Base-by-base conservation (phyloP, 2,329 filamentous ascomycete genomes). In the Sporothrix inflata region DNA sequence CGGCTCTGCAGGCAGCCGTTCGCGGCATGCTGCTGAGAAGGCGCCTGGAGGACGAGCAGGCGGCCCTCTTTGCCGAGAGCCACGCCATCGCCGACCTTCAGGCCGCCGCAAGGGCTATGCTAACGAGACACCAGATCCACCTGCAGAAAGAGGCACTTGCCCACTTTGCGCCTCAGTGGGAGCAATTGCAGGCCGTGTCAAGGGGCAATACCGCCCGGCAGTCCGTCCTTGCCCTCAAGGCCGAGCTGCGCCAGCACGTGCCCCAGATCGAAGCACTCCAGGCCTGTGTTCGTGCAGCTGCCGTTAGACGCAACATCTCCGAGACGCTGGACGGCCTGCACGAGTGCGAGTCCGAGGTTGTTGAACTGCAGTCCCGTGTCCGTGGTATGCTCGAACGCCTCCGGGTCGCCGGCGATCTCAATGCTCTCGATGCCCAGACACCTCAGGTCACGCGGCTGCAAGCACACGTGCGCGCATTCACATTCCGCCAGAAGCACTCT, bases 21-120 rank as follows among this genome's bases (percentile, higher is more conserved):
- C 87, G 92, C 73, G 92, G 92, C 77, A 87, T 89, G 82, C 80
- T 93, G 73, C 80, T 89, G 74, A 86, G 92, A 76, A 85, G 82
- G 74, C 84, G 85, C 63, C 81, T 91, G 71, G 83, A 85, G 21
- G 82, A 86, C 67, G 86, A 90, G 72, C 82, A 87, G 72, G 81
- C 83, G 75, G 79, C 83, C 71, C 83, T 92, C 67, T 84, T 86
- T 71, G 82, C 83, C 72, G 81, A 89, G 76, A 83, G 84, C 74
- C 79, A 79, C 57, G 83, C 84, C 47, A 84, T 90, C 74, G 84
- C 84, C 69, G 81, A 84, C 70, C 80, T 94, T 73, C 92, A 94
- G 82, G 89, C 91, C 76, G 87, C 87, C 73, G 85, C 88, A 47
- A 87, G 91, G 80, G 92, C 89, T 70, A 83, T 87, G 82, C 82